Base-by-base conservation (phyloP, 2,329 filamentous ascomycete species). In the Corinectria fuckeliana region DNA sequence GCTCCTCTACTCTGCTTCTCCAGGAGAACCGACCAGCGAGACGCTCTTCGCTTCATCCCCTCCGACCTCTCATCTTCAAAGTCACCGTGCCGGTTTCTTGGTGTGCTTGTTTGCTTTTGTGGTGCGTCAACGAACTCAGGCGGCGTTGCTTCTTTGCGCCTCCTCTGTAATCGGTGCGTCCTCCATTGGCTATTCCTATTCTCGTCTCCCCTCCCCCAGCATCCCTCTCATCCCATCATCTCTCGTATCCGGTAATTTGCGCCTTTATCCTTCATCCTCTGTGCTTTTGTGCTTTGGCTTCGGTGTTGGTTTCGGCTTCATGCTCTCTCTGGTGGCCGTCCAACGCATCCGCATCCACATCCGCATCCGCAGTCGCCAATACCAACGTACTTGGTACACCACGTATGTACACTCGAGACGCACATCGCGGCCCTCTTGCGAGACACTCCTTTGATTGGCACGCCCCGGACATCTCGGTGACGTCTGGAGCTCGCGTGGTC, bases 101-200 rank as follows among this genome's bases (percentile, higher is more conserved):
- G 38, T 41, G 56, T 54, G 55, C 58, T 62, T 59, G 60, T 30
- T 62, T 65, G 58, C 57, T 69, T 69, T 66, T 61, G 51, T 61
- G 64, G 57, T 56, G 53, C 50, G 32, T 44, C 55, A 44, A 59
- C 56, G 45, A 59, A 57, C 53, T 14, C 53, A 61, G 44, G 39
- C 49, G 41, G 55, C 60, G 28, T 48, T 56, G 41, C 47, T 61
- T 60, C 57, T 66, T 52, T 30, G 44, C 23, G 48, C 41, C 53
- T 53, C 50, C 39, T 45, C 49, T 63, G 39, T 56, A 25, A 51
- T 41, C 65, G 61, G 68, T 70, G 60, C 55, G 61, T 69, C 50
- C 55, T 48, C 56, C 38, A 67, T 66, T 61, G 57, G 51, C 47
- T 30, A 51, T 60, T 59, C 59, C 57, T 56, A 61, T 64, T 58